These are phyloP conservation scores for Scheffersomyces insectosa DNA, from an alignment of 1,139 yeast genomes.

Conservation along the genomic window DNA sequence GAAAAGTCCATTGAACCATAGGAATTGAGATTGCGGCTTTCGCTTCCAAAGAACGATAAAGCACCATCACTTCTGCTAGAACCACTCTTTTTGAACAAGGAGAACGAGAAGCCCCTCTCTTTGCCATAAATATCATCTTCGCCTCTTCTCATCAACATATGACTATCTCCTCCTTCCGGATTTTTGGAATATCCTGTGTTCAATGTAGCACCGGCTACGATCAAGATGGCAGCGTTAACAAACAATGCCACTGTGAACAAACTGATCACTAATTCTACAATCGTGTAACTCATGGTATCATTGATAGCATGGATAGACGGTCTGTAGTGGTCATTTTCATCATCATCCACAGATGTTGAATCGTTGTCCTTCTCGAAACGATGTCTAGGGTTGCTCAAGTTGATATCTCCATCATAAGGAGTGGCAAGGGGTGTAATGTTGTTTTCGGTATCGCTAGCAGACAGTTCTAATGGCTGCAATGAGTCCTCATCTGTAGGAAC, in stretches of 20 bases:
- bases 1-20: neutral
- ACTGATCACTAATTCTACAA: slow-evolving; percentile 74
- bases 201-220: slow-evolving; percentile 83
- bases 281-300: slow-evolving; percentile 69
- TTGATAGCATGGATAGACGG: slow-evolving; percentile 75
- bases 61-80: neutral
- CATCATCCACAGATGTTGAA: slow-evolving; percentile 11
- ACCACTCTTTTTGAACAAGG: neutral
- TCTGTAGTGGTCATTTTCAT: slow-evolving; percentile 40
- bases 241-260: slow-evolving; percentile 79
- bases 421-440: slow-evolving; percentile 11
- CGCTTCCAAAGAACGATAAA: neutral
- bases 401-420: slow-evolving; percentile 7
- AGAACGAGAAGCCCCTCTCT: neutral
- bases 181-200: slow-evolving; percentile 9
- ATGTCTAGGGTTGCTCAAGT: slow-evolving; percentile 1
- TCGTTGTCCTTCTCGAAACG: slow-evolving; percentile 14
- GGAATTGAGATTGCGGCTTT: neutral
- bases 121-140: slow-evolving; percentile 3
- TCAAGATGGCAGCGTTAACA: slow-evolving; percentile 80
- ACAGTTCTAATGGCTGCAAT: slow-evolving; percentile 1
- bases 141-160: no score
- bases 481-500: neutral
- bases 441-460: slow-evolving; percentile 3
- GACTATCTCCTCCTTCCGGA: no score